Base-by-base conservation (phyloP, 495 filamentous ascomycete genomes). In the Aspergillus hancockii region DNA sequence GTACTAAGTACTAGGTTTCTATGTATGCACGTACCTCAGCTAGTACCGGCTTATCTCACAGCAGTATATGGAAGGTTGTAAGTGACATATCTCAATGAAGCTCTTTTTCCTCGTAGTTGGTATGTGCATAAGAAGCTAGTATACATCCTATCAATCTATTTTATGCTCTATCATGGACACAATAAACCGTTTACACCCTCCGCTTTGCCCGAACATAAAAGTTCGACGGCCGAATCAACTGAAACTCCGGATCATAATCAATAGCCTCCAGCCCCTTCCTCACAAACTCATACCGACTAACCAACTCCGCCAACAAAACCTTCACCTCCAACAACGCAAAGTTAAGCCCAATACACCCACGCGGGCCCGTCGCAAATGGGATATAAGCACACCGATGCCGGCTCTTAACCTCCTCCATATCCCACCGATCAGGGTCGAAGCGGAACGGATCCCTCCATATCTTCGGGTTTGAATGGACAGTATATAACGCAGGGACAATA, bases 271-370 rank as follows among this genome's bases (percentile, higher is more conserved):
- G 32, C 1, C 69, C 72, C 25, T 79, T 77, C 7, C 71, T 64
- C 3, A 64, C 64, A 57, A 81, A 85, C 62, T 80, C 63, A 62
- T 85, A 86, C 22, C 80, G 70, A 49, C 72, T 82, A 3, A 85
- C 71, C 36, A 85, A 64, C 69, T 83, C 71, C 4, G 71, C 53
- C 57, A 87, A 45, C 25, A 83, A 62, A 1, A 81, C 67, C 69
- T 83, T 83, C 23, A 84, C 74, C 63, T 87, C 80, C n/a, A 71
- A 60, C 47, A 85, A 62, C 0, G 83, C 84, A 65, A 84, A 81
- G 61, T 85, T 85, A 65, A 85, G 85, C 0, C 82, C 83, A 49
- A 85, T 81, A 64, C 82, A 85, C 31, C 69, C 69, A 3, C 83
- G 64, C 3, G 71, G 69, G 0, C 83, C 83, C 4, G 76, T 72